A percentile compares a stretch with the other conserved stretches of the same genome.
Conservation (phyloP, 345 rosid genomes). For the Bruguiera parviflora region DNA sequence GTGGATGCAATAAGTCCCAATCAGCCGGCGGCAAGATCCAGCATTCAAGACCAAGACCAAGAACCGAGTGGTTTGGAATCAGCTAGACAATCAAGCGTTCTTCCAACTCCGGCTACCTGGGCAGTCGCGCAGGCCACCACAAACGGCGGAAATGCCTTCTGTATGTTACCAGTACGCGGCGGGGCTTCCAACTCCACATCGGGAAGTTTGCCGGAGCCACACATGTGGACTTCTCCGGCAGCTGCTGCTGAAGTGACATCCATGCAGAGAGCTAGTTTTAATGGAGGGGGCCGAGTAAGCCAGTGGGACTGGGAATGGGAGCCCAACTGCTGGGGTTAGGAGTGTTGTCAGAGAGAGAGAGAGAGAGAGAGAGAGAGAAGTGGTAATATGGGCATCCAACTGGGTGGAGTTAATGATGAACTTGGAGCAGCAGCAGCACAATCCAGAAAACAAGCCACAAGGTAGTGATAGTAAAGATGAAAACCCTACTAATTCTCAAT, state of each 20-base stretch:
- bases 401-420: conserved; percentile 49
- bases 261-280: conserved; percentile 33
- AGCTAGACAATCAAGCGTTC: conserved; percentile 21
- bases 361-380: not conserved
- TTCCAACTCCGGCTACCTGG: conserved; percentile 65
- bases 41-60: conserved; percentile 30
- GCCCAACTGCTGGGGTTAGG: conserved; percentile 61
- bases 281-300: conserved; percentile 45
- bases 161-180: conserved; percentile 73
- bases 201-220: conserved; percentile 27
- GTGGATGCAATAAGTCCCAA: conserved; percentile 17
- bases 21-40: conserved; percentile 23
- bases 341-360: conserved; percentile 27
- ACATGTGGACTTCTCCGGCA: conserved; percentile 68
- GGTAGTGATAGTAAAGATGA: conserved; percentile 49
- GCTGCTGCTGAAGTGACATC: conserved; percentile 12
- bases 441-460: conserved; percentile 38
- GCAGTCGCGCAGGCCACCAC: conserved; percentile 52
- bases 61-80: conserved; percentile 18
- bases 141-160: conserved; percentile 63
- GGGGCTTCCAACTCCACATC: conserved; percentile 18
- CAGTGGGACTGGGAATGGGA: conserved; percentile 32
- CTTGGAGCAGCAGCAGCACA: conserved; percentile 41
- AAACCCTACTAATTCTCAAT: conserved; percentile 39
- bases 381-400: conserved; percentile 37